Conservation (phyloP, 257 asterid genomes). For the Solanum gandarillasii region DNA sequence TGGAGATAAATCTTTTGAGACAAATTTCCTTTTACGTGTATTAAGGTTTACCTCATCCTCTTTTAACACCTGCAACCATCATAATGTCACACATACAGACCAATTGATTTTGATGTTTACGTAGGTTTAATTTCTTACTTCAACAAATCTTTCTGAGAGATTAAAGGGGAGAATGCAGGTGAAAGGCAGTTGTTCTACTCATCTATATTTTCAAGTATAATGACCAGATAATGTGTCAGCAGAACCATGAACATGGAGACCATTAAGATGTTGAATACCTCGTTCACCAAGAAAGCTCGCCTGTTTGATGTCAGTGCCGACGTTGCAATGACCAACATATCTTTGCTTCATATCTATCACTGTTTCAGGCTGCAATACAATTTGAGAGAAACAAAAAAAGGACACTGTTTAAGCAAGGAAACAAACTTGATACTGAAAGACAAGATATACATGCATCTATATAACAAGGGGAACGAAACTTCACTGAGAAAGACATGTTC, state of each 20-base stretch:
- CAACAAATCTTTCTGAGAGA: neutral
- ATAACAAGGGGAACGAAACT: neutral
- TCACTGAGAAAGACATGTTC: neutral
- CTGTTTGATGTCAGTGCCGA: slow-evolving; percentile 91
- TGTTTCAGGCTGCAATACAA: slow-evolving; percentile 63
- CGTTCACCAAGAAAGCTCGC: slow-evolving; percentile 92
- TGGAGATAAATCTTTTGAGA: neutral
- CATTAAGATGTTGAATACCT: slow-evolving; percentile 35
- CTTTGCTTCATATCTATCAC: slow-evolving; percentile 87
- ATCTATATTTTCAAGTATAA: neutral
- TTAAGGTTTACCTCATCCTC: neutral
- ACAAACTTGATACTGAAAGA: neutral
- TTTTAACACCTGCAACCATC: neutral
- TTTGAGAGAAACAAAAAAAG: neutral
- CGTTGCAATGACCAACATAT: slow-evolving; percentile 88
- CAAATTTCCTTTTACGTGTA: neutral
- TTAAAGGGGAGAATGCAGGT: neutral
- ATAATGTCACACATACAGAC: neutral
- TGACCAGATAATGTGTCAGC: neutral
- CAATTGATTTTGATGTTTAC: neutral
- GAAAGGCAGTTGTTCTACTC: neutral
- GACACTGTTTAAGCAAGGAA: neutral
- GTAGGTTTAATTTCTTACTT: neutral
- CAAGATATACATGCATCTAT: neutral
- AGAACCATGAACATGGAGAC: neutral